Evolutionary conservation across 2,329 filamentous ascomycete species (phyloP).

Genomic region (Colletotrichum cereale): DNA sequence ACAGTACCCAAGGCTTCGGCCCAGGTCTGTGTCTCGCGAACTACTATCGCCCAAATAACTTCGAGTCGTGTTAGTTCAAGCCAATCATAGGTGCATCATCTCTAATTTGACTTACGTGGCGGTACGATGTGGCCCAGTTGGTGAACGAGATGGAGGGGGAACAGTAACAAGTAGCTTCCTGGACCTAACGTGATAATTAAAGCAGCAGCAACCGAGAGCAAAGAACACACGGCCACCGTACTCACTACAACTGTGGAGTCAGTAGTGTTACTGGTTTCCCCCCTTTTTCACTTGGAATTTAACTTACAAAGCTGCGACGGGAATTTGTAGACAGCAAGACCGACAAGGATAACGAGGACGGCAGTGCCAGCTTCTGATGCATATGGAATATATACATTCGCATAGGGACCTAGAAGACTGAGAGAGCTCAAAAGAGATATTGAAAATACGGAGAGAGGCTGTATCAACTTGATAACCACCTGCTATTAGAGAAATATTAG

Average conservation of each 20-base stretch:
- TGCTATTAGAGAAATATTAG: not conserved
- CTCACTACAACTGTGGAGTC: not conserved
- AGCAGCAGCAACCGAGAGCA: not conserved
- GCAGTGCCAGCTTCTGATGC: not conserved
- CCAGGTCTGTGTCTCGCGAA: not conserved
- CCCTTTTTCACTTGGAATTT: fast-evolving
- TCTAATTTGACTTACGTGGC: not conserved
- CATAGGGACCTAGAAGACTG: not conserved
- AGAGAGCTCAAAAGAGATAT: not conserved
- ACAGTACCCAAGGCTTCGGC: not conserved
- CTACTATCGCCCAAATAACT: not conserved
- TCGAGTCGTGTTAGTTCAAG: not conserved
- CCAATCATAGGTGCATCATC: fast-evolving
- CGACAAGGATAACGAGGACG: not conserved
- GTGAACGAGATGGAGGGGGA: not conserved
- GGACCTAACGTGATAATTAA: not conserved
- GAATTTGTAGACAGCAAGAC: not conserved
- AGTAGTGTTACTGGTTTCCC: not conserved
- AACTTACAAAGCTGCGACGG: not conserved
- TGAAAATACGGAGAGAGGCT: not conserved
- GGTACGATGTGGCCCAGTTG: not conserved
- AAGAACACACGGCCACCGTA: not conserved
- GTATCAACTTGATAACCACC: not conserved
- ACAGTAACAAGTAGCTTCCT: not conserved
- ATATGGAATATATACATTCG: no score